Conservation (phyloP, 495 filamentous ascomycete species). For the Lichina pygmaea region DNA sequence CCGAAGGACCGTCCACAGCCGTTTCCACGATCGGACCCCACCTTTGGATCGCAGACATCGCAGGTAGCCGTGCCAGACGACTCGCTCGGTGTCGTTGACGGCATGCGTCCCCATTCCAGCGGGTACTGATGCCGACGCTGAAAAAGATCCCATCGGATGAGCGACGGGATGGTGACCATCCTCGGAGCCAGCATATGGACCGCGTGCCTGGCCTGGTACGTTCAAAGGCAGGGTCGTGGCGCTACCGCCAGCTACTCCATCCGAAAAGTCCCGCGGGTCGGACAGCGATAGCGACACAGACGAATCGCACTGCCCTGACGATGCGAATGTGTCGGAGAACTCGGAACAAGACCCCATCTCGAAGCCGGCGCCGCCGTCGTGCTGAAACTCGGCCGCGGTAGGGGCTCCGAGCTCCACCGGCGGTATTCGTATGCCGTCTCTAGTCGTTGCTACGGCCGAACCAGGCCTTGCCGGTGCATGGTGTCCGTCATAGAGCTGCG, state of each 20-base stretch:
- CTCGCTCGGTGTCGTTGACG: constrained; percentile 31
- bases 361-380: neutral
- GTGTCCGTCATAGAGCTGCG: neutral
- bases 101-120: constrained; percentile 12
- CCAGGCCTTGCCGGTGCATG: no score
- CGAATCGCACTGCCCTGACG: neutral
- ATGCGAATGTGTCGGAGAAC: neutral
- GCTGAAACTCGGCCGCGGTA: neutral
- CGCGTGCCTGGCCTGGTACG: no score
- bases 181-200: no score
- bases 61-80: constrained; percentile 80
- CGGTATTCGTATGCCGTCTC: neutral
- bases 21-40: constrained; percentile 86
- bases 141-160: constrained; percentile 54
- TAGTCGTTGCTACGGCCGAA: neutral
- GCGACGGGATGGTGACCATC: no score
- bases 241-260: neutral
- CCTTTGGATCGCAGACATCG: constrained; percentile 62
- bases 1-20: constrained; percentile 77
- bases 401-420: neutral
- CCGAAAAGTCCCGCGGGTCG: neutral
- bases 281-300: neutral
- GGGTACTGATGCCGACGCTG: constrained; percentile 47
- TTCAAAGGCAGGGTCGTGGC: no score
- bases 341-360: neutral